Evolutionary conservation across 169 alveolate genomes (phyloP), one percentile per base, ranked within the genome.

Genomic region (Cryptosporidium muris): DNA sequence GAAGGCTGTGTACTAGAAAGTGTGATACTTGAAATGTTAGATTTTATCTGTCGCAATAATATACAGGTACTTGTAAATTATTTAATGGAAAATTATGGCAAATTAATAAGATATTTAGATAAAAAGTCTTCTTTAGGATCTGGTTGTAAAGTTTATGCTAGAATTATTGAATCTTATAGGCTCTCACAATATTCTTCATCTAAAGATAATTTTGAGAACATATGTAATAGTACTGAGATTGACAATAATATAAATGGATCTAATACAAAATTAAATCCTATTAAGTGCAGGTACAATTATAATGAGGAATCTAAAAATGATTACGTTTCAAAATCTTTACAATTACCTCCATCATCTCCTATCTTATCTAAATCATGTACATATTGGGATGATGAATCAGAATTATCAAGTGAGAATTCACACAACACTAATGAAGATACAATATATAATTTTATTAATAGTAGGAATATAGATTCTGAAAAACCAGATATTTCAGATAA

Each of bases 1-100:
- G 85, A 74, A 47, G 85, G 85, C 4, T 74, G 65, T 14, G 54
- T 74, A n/a, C 66, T 74, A 16, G 85, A 74, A 43, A 74, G 85
- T 43, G 85, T 74, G 43, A 58, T 74, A 45, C 40, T 74, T 34
- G 85, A 74, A 58, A 74, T 74, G 85, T 68, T 74, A 40, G 85
- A 74, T 2, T 74, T 74, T 60, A 74, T 74, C 37, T 74, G 85
- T 37, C 25, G 85, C 16, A 74, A 74, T 47, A 74, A 74, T 43
- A 74, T 74, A 12, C 85, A 74, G 48, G 11, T 60, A 14, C 34
- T 74, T 25, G 12, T 74, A 58, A 74, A 60, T 43, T 74, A 58
- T 53, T 36, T 74, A 34, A 25, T 58, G 49, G 85, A 74, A 36
- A 74, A 74, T 11, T 60, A 74, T 49, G 49, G 63, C 12, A n/a